These are phyloP conservation scores for Rhodomyrtus psidioides DNA, from an alignment of 441 rosid species.

Conservation along the genomic window DNA sequence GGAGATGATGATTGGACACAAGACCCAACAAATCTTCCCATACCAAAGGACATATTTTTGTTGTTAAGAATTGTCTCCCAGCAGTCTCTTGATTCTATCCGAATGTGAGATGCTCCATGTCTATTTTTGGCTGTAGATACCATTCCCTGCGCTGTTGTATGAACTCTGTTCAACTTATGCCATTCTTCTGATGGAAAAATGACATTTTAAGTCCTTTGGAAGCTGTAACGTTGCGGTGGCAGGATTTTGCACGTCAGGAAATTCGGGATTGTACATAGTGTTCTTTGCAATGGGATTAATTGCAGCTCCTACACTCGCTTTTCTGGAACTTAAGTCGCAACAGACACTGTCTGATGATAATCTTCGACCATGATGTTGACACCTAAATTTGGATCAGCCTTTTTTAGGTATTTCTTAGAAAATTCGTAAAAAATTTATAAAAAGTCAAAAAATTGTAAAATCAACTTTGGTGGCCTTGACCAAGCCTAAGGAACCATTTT, in stretches of 20 bases:
- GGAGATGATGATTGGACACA: neutral
- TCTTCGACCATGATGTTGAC: too few relatives aligned
- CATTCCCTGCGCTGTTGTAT: conserved; percentile 54
- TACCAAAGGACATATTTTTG: conserved; percentile 40
- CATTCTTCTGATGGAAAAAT: conserved; percentile 63
- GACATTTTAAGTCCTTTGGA: conserved; percentile 27
- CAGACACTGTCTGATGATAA: too few relatives aligned
- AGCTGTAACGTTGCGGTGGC: conserved; percentile 25
- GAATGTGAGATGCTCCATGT: conserved; percentile 78
- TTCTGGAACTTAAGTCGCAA: too few relatives aligned
- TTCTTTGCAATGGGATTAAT: too few relatives aligned
- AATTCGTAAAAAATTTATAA: too few relatives aligned
- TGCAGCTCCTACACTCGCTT: too few relatives aligned
- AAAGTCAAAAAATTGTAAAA: too few relatives aligned
- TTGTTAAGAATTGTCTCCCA: conserved; percentile 60
- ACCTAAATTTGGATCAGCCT: too few relatives aligned
- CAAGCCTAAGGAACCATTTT: too few relatives aligned
- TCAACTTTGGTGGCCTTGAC: too few relatives aligned
- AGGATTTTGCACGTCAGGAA: conserved; percentile 7
- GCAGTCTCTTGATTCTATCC: conserved; percentile 83
- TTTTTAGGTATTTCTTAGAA: too few relatives aligned
- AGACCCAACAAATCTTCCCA: neutral
- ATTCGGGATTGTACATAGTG: too few relatives aligned
- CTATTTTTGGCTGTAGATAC: conserved; percentile 61
- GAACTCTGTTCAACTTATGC: conserved; percentile 60